Evolutionary conservation across 768 basidiomycete species (phyloP), one percentile per base, ranked within the genome.

Genomic region (Fomitopsis serialis): DNA sequence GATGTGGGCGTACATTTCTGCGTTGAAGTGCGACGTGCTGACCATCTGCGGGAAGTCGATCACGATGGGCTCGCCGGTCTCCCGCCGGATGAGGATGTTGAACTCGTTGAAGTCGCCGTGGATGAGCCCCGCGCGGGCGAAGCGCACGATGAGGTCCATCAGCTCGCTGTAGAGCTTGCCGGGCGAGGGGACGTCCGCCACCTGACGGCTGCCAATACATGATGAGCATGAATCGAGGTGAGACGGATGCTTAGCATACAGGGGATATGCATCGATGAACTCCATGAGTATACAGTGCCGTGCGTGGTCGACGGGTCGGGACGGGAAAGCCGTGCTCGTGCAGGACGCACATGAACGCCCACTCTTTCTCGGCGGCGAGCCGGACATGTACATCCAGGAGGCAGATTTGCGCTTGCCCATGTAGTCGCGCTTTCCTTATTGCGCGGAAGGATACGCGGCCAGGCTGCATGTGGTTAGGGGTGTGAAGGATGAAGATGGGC

Each of bases 11-110:
- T 61, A 93, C 92, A 89, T 97, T 74, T 98, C 97, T 5, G 97
- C 97, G 67, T 99, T 97, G 62, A 84, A 82, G 60, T 99, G 97
- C 45, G 93, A 89, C 24, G 91, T 95, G 75, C 89, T 92, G 70
- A 98, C 92, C 96, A 98, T 98, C 74, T 99, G 97, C 8, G 97
- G 97, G 68, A 99, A 99, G 73, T 99, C 97, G 62, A 99, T 99
- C 42, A 99, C 83, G 49, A 98, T 71, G 7, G 95, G 90, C 61
- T 92, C 84, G 11, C 80, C 80, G 43, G 70, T 74, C 50, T 85
- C 85, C 44, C 89, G 81, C 35, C 81, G 80, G 61, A 99, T 93
- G 56, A 99, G 83, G 59, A 99, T 94, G 69, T 99, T 98, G 76
- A 98, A 99, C 66, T 99, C 97, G 72, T 99, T 99, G 72, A 90